Evolutionary conservation across 139 green algal species (phyloP).

Genomic region (Chlorella sp.): DNA sequence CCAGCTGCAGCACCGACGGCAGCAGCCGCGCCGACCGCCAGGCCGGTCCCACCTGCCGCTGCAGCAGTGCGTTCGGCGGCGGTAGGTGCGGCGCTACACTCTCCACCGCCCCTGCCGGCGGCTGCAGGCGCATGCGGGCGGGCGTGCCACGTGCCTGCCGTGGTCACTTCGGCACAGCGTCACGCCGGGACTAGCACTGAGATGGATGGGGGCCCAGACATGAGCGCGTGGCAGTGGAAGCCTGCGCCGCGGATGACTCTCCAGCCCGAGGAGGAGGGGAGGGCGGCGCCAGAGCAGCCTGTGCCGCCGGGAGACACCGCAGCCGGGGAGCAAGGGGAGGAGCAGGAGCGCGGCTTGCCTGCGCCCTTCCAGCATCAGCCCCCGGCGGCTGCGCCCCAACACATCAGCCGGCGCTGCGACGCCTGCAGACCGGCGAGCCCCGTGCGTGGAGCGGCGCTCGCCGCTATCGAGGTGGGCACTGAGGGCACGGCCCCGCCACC

Average conservation of each 20-base stretch:
- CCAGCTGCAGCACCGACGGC: not conserved
- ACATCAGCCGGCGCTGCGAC: conserved; percentile 6
- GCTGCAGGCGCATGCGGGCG: not conserved
- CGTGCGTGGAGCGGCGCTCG: not conserved
- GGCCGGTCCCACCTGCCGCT: not conserved
- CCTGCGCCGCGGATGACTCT: too few species aligned
- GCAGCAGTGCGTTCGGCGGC: not conserved
- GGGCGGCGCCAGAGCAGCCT: not conserved
- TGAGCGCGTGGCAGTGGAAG: too few species aligned
- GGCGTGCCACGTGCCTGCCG: not conserved
- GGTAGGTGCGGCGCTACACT: not conserved
- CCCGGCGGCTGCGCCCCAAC: not conserved
- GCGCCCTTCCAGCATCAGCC: not conserved
- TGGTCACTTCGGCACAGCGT: not conserved
- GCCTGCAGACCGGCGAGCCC: conserved; percentile 6
- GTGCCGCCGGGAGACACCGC: not conserved
- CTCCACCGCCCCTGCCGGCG: not conserved
- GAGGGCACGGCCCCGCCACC: too few species aligned
- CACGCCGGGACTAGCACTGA: not conserved
- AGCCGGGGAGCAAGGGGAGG: not conserved
- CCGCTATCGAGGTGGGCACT: not conserved
- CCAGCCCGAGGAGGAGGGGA: too few species aligned
- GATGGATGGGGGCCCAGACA: not conserved
- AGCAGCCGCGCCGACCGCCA: not conserved
- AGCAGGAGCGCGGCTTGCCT: not conserved